phyloP scores from a whole-genome alignment of 2,329 filamentous ascomycete species.

The Botrytis byssoidea region DNA sequence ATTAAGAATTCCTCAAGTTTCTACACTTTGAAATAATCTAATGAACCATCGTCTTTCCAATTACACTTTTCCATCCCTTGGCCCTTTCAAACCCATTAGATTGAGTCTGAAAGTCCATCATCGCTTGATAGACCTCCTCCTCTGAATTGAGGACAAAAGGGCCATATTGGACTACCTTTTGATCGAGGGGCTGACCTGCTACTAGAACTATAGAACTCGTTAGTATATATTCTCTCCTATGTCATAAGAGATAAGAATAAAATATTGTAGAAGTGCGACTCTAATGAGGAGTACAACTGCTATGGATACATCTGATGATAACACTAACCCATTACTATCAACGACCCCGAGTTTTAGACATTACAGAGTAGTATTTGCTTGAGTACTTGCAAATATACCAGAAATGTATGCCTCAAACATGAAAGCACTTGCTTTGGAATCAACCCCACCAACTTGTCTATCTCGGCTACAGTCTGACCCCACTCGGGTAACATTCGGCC shows the following conservation, averaged over 20 bases:
- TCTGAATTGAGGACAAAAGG: slow-evolving; percentile 76
- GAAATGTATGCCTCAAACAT: not conserved
- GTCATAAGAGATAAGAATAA: not conserved
- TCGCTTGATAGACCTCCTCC: slow-evolving; percentile 72
- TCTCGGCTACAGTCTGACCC: not conserved
- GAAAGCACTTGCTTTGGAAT: not conserved
- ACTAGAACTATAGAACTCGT: slow-evolving; percentile 55
- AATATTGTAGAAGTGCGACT: not conserved
- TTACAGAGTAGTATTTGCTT: not conserved
- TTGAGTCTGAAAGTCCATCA: slow-evolving; percentile 70
- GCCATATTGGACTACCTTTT: slow-evolving; percentile 79
- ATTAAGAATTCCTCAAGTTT: no score
- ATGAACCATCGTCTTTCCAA: slow-evolving; percentile 59
- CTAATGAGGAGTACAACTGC: no score
- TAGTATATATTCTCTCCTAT: slow-evolving; percentile 20
- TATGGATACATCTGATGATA: not conserved
- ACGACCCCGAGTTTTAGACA: not conserved
- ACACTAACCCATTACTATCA: not conserved
- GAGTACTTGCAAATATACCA: not conserved
- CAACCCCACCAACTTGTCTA: slow-evolving; percentile 7
- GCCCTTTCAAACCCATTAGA: slow-evolving; percentile 80
- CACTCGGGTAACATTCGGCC: not conserved
- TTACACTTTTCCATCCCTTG: slow-evolving; percentile 78
- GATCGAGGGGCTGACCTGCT: slow-evolving; percentile 76
- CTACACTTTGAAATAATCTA: not conserved